Base-by-base conservation (phyloP, 2,329 filamentous ascomycete species). In the Rhexocercosporidium sp. region DNA sequence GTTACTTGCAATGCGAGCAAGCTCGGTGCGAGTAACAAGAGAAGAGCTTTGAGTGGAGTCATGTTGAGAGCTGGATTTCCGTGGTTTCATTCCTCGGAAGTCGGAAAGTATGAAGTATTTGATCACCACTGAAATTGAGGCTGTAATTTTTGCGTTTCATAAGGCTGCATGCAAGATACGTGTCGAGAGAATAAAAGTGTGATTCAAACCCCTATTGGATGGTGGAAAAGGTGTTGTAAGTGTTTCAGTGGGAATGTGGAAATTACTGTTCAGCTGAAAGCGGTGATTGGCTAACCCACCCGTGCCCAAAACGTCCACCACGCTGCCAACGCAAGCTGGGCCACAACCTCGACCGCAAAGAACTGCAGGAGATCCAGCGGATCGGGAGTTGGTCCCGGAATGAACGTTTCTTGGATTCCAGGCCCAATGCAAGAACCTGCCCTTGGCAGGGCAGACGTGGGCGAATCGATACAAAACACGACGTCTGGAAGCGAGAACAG, bases 301-400 rank as follows among this genome's bases (percentile, higher is more conserved):
- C 14, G 56, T 9, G 34, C 16, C 56, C 56, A 20, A 59, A 46
- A 29, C 25, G 9, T n/a, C 25, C 37, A 41, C 37, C n/a, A 39
- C 22, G 20, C 37, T 59, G 56, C 37, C 37, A 46, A 22, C n/a
- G 9, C 49, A 59, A 39, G 46, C 56, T 59, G 22, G 56, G 25
- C 56, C 56, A 31, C 56, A 31, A 41, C 14, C 12, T 31, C 22
- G 39, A 59, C 37, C 56, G 29, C 41, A 27, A 49, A 49, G 27
- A 16, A 61, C 59, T 34, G n/a, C 41, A 27, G 41, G 37, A 34
- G 22, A 61, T 61, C 44, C 59, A 61, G 59, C 59, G 25, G 59
- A 49, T 8, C 59, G 59, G 44, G 27, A 47, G 27, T 37, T 18
- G 22, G 16, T 61, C 31, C 59, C 59, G 37, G 20, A 37, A 59